A percentile compares a stretch with the other conserved stretches of the same genome.
Evolutionary conservation across 495 filamentous ascomycete genomes (phyloP).

Genomic region (Viridothelium virens): DNA sequence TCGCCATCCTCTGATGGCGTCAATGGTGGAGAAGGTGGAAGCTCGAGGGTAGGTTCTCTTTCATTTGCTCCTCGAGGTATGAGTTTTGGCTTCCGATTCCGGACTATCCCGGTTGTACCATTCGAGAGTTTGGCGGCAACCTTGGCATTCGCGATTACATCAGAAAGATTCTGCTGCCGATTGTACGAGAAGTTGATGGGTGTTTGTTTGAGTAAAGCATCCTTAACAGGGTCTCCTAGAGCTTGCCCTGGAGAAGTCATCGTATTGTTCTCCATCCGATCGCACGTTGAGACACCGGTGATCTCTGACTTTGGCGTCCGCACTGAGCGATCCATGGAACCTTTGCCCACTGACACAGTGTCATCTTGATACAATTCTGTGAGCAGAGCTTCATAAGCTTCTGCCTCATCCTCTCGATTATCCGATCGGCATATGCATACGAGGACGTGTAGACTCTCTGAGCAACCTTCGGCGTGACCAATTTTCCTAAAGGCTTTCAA

Average conservation of each 20-base stretch:
- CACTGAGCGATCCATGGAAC: not conserved
- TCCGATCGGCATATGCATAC: not conserved
- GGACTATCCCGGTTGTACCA: not conserved
- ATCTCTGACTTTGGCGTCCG: not conserved
- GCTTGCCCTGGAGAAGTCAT: not conserved
- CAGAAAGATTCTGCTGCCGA: not conserved
- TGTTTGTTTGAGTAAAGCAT: not conserved
- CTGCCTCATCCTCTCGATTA: constrained; percentile 7
- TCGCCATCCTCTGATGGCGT: not conserved
- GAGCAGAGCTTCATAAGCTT: constrained; percentile 8
- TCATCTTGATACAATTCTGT: not conserved
- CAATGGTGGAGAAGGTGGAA: not conserved
- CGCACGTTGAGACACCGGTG: no score
- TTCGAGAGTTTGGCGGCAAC: not conserved
- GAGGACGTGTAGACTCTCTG: not conserved
- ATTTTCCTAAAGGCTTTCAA: constrained; percentile 10
- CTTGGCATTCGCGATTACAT: not conserved
- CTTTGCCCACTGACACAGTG: not conserved
- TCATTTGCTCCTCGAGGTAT: constrained; percentile 4
- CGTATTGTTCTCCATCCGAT: no score
- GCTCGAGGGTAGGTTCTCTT: not conserved
- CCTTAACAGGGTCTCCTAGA: not conserved
- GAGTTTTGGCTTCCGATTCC: not conserved
- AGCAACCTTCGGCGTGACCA: not conserved
- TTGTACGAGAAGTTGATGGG: not conserved